phyloP scores from a whole-genome alignment of 495 filamentous ascomycete genomes.

The Penicillium ochrochloron region DNA sequence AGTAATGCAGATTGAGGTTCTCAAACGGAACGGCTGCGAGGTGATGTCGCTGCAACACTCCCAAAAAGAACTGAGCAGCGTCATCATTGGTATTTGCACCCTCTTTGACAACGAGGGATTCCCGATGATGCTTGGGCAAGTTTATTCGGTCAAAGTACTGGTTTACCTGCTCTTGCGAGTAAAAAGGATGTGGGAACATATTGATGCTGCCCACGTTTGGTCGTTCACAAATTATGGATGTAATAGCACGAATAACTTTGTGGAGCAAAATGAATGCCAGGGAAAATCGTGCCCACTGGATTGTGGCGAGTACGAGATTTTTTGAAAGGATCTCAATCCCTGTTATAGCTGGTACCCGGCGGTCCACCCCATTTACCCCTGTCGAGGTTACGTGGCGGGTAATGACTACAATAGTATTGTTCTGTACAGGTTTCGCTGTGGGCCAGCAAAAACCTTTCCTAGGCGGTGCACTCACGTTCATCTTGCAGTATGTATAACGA shows the following conservation, averaged over 20 bases:
- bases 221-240: neutral
- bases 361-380: neutral
- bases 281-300: neutral
- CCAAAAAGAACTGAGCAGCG: neutral
- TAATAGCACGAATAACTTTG: neutral
- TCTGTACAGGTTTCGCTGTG: neutral
- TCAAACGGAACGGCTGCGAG: constrained; percentile 68
- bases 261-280: neutral
- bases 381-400: neutral
- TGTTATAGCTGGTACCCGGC: neutral
- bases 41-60: constrained; percentile 38
- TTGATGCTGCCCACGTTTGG: neutral
- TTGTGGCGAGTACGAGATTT: neutral
- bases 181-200: neutral
- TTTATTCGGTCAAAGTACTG: constrained; percentile 5
- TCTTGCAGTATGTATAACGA: neutral
- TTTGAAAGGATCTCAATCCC: neutral
- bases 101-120: constrained; percentile 9
- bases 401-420: neutral
- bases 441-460: neutral
- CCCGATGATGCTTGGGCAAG: neutral
- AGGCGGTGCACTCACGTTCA: neutral
- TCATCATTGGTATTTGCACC: neutral
- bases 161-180: neutral
- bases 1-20: constrained; percentile 61